Evolutionary conservation across 805 yeast genomes (phyloP), one percentile per base, ranked within the genome.

Genomic region (Starmerella sirachaensis): DNA sequence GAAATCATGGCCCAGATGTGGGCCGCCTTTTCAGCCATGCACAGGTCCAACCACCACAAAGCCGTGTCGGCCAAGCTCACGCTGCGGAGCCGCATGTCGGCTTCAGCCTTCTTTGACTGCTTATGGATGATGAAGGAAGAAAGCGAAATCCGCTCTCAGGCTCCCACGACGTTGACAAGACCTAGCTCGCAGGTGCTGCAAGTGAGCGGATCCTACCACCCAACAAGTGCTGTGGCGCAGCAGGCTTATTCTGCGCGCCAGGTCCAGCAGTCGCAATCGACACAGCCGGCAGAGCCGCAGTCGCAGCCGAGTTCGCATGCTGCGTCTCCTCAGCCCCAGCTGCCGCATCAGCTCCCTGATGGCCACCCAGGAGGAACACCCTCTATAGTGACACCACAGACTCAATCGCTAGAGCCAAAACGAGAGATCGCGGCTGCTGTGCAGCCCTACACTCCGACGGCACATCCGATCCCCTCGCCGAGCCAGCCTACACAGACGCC

Each of bases 1-100:
- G 95, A 94, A 7, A 84, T 91, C 42, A 83, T 91, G 91, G 72
- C 80, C 52, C 85, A 85, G 53, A 77, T 85, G 65, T 88, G 98
- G 98, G 82, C 79, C 42, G 65, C 85, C 42, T 81, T 81, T 58
- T 71, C 78, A 35, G 68, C 78, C 4, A 62, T 85, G 48, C 40
- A 39, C 14, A 26, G 42, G 4, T 14, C 38, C 6, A 76, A 72
- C 29, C 72, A 70, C 44, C 58, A 58, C 52, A 40, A 46, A n/a
- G 43, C 40, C 16, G 37, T 43, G 6, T 40, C 51, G 8, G 54
- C 56, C 7, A 33, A 29, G 7, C 48, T 57, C 18, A 69, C 55
- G 3, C 77, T 86, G 12, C 67, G 81, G 34, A 78, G 93, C 5
- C 70, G 98, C 49, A 79, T 84, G 93, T 72, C 93, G 7, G 95